phyloP scores from a whole-genome alignment of 106 monocot genomes.

The Dendrobium nobile region DNA sequence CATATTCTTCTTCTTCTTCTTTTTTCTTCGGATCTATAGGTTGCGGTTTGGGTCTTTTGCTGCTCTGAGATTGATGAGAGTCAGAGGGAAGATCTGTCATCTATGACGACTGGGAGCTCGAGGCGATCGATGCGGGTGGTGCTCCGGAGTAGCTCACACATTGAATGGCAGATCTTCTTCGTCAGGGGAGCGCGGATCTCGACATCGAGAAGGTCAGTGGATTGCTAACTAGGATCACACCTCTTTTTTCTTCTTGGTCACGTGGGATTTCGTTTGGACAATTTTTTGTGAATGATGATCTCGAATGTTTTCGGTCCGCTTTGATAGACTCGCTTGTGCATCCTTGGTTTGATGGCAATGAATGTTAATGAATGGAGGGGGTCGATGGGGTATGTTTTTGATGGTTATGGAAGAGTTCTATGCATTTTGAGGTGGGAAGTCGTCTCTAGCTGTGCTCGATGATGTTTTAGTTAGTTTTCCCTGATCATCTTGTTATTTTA shows the following conservation, averaged over 20 bases:
- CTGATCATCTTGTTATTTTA: neutral
- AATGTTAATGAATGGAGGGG: neutral
- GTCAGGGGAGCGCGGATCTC: slow-evolving; percentile 25
- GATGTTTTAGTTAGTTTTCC: neutral
- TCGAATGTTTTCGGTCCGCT: neutral
- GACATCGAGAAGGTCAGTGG: slow-evolving; percentile 59
- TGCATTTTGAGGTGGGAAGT: too few species aligned
- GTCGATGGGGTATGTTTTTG: neutral
- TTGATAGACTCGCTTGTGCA: neutral
- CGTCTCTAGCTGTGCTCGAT: too few species aligned
- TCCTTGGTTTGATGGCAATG: neutral
- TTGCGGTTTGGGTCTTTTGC: neutral
- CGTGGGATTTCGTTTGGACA: neutral
- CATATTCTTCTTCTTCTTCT: neutral
- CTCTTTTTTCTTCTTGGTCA: neutral
- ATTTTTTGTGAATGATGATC: neutral
- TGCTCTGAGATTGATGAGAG: slow-evolving; percentile 38
- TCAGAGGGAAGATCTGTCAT: slow-evolving; percentile 36
- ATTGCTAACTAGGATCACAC: neutral
- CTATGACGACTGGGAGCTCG: slow-evolving; percentile 52
- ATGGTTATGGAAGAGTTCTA: neutral
- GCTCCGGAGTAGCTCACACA: slow-evolving; percentile 32
- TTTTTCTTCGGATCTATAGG: slow-evolving; percentile 6
- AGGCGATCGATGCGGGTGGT: slow-evolving; percentile 38
- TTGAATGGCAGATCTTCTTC: slow-evolving; percentile 85